Percentiles rank a stretch among this genome's conserved stretches.
phyloP scores from a whole-genome alignment of 164 flowering plant genomes.

The Berberis vulgaris region DNA sequence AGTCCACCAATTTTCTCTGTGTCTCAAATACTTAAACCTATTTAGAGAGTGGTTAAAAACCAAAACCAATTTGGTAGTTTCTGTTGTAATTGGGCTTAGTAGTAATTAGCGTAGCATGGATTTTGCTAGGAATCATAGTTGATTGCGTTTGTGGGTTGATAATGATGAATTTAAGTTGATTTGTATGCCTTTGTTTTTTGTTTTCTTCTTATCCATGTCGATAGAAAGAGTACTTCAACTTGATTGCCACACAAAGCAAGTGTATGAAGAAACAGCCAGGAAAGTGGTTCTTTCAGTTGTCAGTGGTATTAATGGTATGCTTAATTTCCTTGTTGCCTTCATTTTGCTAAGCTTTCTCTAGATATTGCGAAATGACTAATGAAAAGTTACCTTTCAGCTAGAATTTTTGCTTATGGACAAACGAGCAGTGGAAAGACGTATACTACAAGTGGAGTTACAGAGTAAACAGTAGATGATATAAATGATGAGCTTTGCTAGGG shows the following conservation, averaged over 20 bases:
- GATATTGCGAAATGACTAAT: neutral
- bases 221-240: conserved; percentile 71
- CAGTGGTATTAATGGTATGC: conserved; percentile 81
- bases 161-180: too few species aligned
- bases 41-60: too few species aligned
- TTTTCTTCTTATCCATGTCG: too few species aligned
- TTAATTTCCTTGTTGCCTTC: too few species aligned
- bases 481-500: too few species aligned
- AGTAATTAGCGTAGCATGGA: too few species aligned
- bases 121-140: too few species aligned
- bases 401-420: conserved; percentile 93
- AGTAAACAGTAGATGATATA: conserved; percentile 61
- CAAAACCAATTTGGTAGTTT: too few species aligned
- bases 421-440: conserved; percentile 99
- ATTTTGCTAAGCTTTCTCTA: conserved; percentile 1
- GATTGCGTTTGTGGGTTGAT: too few species aligned
- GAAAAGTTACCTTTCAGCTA: conserved; percentile 42
- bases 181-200: neutral
- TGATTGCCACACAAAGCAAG: conserved; percentile 52
- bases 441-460: conserved; percentile 86
- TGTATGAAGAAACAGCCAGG: conserved; percentile 79
- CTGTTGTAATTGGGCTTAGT: too few species aligned
- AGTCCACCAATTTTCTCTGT: too few species aligned
- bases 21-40: too few species aligned
- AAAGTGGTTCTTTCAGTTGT: conserved; percentile 74